These are phyloP conservation scores for Samsoniella hepiali DNA, from an alignment of 2,329 filamentous ascomycete genomes.

Conservation along the genomic window DNA sequence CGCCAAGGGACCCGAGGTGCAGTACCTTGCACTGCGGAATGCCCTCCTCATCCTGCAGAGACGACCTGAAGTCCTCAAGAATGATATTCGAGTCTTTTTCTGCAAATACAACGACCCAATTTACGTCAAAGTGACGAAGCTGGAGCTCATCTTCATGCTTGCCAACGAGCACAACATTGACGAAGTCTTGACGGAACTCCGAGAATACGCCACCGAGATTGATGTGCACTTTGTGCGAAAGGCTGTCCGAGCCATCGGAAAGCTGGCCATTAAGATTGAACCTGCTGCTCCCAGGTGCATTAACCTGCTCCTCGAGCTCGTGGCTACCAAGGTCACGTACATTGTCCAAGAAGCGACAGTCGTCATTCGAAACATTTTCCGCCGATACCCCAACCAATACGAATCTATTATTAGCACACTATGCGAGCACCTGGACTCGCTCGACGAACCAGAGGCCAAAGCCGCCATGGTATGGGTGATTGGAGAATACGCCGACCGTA, in stretches of 20 bases:
- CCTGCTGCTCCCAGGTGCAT: conserved; percentile 89
- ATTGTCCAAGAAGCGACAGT: conserved; percentile 99
- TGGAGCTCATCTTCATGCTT: conserved; percentile 98
- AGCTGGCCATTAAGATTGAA: conserved; percentile 98
- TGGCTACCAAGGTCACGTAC: conserved; percentile 97
- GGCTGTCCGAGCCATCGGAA: conserved; percentile 94
- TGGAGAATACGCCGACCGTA: conserved; percentile 93
- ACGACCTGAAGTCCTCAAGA: conserved; percentile 86
- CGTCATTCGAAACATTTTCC: conserved; percentile 98
- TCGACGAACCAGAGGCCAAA: conserved; percentile 97
- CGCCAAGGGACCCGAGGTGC: conserved; percentile 96
- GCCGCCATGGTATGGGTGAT: conserved; percentile 99
- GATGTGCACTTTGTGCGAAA: conserved; percentile 99
- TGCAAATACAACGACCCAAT: conserved; percentile 99
- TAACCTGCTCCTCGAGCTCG: conserved; percentile 84
- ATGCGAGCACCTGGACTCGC: conserved; percentile 91
- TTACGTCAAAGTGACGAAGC: conserved; percentile 98
- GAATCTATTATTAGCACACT: conserved; percentile 95
- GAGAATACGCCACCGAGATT: conserved; percentile 97
- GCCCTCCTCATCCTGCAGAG: conserved; percentile 90
- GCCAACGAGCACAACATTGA: conserved; percentile 94
- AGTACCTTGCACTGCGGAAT: conserved; percentile 92
- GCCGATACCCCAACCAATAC: conserved; percentile 98
- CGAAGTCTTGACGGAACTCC: conserved; percentile 87
- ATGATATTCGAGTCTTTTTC: conserved; percentile 98